Evolutionary conservation across 192 early-diverging fungal genomes (phyloP).

Genomic region (Paraglomus brasilianum): DNA sequence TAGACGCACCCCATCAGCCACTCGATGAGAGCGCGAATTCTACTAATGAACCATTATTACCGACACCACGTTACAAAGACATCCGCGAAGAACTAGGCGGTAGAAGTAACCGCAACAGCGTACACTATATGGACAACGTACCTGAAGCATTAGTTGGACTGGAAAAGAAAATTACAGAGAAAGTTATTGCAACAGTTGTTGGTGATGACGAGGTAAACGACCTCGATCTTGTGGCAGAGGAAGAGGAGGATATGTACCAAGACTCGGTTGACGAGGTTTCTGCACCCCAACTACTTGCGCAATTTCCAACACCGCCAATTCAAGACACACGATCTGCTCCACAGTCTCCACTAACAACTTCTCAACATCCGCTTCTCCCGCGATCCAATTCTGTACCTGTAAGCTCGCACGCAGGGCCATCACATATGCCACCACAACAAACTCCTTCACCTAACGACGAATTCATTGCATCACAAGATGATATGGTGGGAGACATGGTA

Average conservation of each 20-base stretch:
- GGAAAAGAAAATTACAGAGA: constrained; percentile 39
- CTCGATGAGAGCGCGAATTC: not conserved
- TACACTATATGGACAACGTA: constrained; percentile 45
- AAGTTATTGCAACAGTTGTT: too few relatives aligned
- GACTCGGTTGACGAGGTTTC: constrained; percentile 12
- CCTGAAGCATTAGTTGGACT: constrained; percentile 41
- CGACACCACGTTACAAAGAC: too few relatives aligned
- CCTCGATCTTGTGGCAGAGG: constrained; percentile 26
- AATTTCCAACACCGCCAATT: not conserved
- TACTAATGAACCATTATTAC: too few relatives aligned
- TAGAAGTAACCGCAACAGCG: constrained; percentile 47
- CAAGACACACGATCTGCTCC: not conserved
- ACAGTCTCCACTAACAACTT: not conserved
- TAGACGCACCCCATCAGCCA: not conserved
- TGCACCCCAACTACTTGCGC: too few relatives aligned
- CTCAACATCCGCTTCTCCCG: not conserved
- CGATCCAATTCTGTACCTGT: not conserved
- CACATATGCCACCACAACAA: too few relatives aligned
- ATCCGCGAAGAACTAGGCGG: constrained; percentile 34
- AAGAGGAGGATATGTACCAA: constrained; percentile 18
- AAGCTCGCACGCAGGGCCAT: too few relatives aligned
- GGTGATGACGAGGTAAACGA: constrained; percentile 47
- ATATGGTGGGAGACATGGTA: not conserved
- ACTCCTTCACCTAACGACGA: too few relatives aligned
- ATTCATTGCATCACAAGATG: not conserved